phyloP scores from a whole-genome alignment of 2,329 filamentous ascomycete species.

The Arthroderma sp. region DNA sequence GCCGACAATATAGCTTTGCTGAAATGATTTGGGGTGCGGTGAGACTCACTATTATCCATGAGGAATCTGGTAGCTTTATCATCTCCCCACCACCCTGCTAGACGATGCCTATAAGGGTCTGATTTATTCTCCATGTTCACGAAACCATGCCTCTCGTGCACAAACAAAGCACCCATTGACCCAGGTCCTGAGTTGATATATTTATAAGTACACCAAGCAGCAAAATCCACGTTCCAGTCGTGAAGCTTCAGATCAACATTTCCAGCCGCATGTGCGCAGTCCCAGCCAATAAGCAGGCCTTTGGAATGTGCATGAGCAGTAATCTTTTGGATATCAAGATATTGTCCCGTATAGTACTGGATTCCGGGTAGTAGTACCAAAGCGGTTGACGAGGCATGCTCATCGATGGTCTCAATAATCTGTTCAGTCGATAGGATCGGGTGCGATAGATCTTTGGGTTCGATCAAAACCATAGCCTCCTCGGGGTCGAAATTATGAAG shows the following conservation, averaged over 20 bases:
- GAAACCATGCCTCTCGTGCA: conserved; percentile 59
- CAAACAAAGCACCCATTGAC: conserved; percentile 64
- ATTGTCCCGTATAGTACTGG: conserved; percentile 85
- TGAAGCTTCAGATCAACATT: conserved; percentile 70
- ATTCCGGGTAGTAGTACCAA: conserved; percentile 73
- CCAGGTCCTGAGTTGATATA: conserved; percentile 82
- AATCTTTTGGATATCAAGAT: conserved; percentile 69
- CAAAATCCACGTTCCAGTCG: conserved; percentile 85
- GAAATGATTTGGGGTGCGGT: background rate
- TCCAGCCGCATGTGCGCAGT: conserved; percentile 73
- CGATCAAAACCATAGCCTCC: conserved; percentile 60
- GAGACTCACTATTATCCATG: conserved; percentile 54
- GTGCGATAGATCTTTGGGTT: conserved; percentile 41
- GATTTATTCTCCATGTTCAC: conserved; percentile 25
- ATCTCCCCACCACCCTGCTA: conserved; percentile 79
- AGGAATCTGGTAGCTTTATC: conserved; percentile 64
- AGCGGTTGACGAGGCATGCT: conserved; percentile 58
- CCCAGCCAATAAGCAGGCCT: conserved; percentile 69
- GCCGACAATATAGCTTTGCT: conserved; percentile 4
- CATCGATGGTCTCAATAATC: conserved; percentile 60
- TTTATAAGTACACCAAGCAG: conserved; percentile 89
- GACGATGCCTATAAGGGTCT: conserved; percentile 47
- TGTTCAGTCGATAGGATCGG: conserved; percentile 56
- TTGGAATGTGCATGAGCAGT: conserved; percentile 60
- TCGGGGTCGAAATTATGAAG: conserved; percentile 55